Percentiles rank a stretch among this genome's conserved stretches.
Evolutionary conservation across 164 flowering plant species (phyloP).

Genomic region (Taxillus chinensis): DNA sequence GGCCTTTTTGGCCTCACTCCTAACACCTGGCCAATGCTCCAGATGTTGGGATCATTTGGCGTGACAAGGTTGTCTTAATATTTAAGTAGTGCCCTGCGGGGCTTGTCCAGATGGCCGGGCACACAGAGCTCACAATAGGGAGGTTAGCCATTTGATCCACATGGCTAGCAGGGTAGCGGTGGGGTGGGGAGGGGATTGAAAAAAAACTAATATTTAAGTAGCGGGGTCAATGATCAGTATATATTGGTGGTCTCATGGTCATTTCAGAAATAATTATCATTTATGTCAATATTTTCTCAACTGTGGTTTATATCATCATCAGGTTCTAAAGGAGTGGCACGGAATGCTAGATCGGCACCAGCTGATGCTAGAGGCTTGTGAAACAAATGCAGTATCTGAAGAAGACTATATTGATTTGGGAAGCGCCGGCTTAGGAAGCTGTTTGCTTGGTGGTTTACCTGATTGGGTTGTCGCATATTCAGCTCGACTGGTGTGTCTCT

Average conservation of each 20-base stretch:
- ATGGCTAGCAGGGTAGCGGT: no score
- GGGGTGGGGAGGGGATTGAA: no score
- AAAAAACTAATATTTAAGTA: no score
- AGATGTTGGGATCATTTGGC: no score
- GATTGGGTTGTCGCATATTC: slow-evolving; percentile 95
- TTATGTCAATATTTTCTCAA: background rate
- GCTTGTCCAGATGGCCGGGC: no score
- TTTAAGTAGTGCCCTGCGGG: no score
- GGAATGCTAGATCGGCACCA: slow-evolving; percentile 75
- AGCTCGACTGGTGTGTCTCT: slow-evolving; percentile 66
- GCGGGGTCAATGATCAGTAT: background rate
- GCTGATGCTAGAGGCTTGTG: slow-evolving; percentile 88
- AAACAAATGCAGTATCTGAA: slow-evolving; percentile 63
- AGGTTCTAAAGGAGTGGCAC: slow-evolving; percentile 92
- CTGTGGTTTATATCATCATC: slow-evolving; percentile 3
- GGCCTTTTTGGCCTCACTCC: no score
- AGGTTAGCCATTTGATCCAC: no score
- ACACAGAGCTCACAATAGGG: no score
- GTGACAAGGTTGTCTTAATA: no score
- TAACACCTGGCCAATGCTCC: no score
- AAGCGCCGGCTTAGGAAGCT: slow-evolving; percentile 85
- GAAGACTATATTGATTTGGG: slow-evolving; percentile 84
- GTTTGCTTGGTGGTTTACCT: slow-evolving; percentile 92
- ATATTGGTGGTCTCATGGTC: background rate
- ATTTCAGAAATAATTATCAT: background rate